A percentile compares a stretch with the other conserved stretches of the same genome.
Conservation (phyloP, 2,329 filamentous ascomycete genomes). For the Alternaria sp. region DNA sequence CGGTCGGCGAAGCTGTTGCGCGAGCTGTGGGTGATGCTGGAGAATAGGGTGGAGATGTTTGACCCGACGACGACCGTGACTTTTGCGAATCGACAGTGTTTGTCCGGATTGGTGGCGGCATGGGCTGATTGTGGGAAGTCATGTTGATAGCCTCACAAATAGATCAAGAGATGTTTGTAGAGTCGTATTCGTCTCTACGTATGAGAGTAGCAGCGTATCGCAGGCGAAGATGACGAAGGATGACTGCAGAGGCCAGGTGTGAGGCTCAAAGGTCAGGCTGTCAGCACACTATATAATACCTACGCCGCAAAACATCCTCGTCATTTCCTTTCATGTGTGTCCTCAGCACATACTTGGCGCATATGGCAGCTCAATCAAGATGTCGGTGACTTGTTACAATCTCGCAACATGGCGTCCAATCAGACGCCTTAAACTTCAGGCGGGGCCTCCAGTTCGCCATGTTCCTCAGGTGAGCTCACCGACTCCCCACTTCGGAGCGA, state of each 20-base stretch:
- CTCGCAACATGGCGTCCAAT: conserved; percentile 20
- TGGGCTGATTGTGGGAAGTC: conserved; percentile 35
- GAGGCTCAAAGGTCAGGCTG: conserved; percentile 32
- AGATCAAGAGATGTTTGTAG: background rate
- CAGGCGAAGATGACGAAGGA: conserved; percentile 1
- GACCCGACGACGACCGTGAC: conserved; percentile 30
- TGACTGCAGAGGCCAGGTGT: conserved; percentile 25
- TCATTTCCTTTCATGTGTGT: conserved; percentile 16
- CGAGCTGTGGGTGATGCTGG: conserved; percentile 31
- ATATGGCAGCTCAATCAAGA: conserved; percentile 26
- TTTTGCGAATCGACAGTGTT: conserved; percentile 37
- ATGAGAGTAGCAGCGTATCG: background rate
- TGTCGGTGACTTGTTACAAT: conserved; percentile 33
- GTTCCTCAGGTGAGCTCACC: conserved; percentile 37
- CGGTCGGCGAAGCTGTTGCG: conserved; percentile 29
- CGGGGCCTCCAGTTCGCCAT: conserved; percentile 14
- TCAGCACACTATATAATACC: conserved; percentile 23
- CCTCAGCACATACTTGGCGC: conserved; percentile 32
- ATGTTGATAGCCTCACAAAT: conserved; percentile 12
- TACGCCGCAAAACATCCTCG: conserved; percentile 1
- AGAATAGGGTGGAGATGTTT: conserved; percentile 28
- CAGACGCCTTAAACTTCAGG: conserved; percentile 6
- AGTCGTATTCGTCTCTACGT: conserved; percentile 6
- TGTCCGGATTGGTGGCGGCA: conserved; percentile 39
- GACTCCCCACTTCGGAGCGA: conserved; percentile 30